Evolutionary conservation across 148 eudicot species (phyloP).

Genomic region (Camellia granthamiana): DNA sequence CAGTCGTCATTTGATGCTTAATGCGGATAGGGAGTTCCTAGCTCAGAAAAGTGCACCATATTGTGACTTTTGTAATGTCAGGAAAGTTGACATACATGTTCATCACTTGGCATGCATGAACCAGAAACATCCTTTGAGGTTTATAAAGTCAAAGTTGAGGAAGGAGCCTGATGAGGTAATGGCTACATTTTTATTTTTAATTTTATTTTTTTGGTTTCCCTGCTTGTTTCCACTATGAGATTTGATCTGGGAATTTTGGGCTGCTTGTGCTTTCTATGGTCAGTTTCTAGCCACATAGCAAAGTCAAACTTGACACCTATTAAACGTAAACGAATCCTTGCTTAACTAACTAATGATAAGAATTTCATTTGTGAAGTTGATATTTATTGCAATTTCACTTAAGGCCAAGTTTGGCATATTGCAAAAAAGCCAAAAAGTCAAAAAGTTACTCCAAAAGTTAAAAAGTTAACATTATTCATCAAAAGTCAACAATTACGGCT

Average conservation of each 20-base stretch:
- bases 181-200: neutral
- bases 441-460: no score
- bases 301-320: neutral
- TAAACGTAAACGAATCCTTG: neutral
- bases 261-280: no score
- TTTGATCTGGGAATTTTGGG: neutral
- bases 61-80: no score
- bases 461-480: no score
- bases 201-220: neutral
- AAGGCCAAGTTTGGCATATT: no score
- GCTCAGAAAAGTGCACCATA: slow-evolving; percentile 97
- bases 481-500: no score
- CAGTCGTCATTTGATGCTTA: no score
- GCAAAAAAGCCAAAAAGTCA: no score
- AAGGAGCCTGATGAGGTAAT: slow-evolving; percentile 98
- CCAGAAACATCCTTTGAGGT: slow-evolving; percentile 93
- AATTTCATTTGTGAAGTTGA: no score
- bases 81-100: slow-evolving; percentile 96
- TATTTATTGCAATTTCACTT: neutral
- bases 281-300: neutral
- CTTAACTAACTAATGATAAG: neutral
- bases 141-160: slow-evolving; percentile 88
- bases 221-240: neutral
- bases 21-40: no score
- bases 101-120: slow-evolving; percentile 99